A percentile compares a stretch with the other conserved stretches of the same genome.
These are phyloP conservation scores for Xylariaceae sp. DNA, from an alignment of 2,329 filamentous ascomycete species.

Conservation along the genomic window DNA sequence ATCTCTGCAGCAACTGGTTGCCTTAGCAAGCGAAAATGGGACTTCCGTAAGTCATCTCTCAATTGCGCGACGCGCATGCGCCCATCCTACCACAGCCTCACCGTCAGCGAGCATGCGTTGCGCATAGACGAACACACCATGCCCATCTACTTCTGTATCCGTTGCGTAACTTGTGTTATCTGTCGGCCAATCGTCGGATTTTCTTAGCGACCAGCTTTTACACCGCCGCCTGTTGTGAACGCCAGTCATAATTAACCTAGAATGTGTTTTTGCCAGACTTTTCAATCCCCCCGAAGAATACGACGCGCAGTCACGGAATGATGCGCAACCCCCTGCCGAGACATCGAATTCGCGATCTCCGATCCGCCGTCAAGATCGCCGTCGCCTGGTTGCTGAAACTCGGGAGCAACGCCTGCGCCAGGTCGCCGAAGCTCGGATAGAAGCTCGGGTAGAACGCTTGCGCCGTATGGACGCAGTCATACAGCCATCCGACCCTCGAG, in stretches of 20 bases:
- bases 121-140: not conserved
- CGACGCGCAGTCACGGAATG: slow-evolving; percentile 36
- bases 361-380: slow-evolving; percentile 35
- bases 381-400: slow-evolving; percentile 33
- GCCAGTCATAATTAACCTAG: slow-evolving; percentile 15
- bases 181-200: slow-evolving; percentile 1
- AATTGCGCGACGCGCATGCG: slow-evolving; percentile 20
- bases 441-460: no score
- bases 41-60: slow-evolving; percentile 41
- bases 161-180: not conserved
- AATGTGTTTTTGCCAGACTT: slow-evolving; percentile 32
- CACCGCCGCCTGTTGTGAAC: not conserved
- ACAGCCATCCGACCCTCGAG: no score
- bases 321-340: slow-evolving; percentile 28
- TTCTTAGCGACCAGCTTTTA: not conserved
- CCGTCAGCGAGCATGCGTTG: not conserved
- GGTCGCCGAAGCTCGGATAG: no score
- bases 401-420: slow-evolving; percentile 30
- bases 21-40: slow-evolving; percentile 35
- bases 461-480: no score
- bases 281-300: slow-evolving; percentile 44
- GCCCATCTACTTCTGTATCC: slow-evolving; percentile 1
- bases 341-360: slow-evolving; percentile 34
- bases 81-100: not conserved
- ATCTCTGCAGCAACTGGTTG: slow-evolving; percentile 16